Evolutionary conservation across 257 asterid species (phyloP), one percentile per base, ranked within the genome.

Genomic region (Dorcoceras hygrometricum): DNA sequence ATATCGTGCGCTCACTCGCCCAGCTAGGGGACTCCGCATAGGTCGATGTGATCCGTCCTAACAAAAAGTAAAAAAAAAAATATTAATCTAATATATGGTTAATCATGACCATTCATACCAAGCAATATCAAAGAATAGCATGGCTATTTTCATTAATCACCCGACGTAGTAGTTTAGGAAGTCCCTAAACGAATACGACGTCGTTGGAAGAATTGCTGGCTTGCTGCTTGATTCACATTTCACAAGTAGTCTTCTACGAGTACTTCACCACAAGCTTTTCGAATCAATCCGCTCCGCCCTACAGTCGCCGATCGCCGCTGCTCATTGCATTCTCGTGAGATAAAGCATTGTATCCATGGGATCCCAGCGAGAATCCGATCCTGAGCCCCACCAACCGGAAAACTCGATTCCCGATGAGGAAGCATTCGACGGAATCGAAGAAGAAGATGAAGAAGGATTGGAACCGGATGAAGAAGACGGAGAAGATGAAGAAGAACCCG

Each of bases 361-460:
- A 50, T 36, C 78, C 54, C 56, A 31, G 2, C 60, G 73, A 18
- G 73, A 66, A 14, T 59, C 81, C 39, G 76, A 62, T 69, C 69
- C 73, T 57, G 57, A 59, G 32, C 18, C 68, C 27, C 57, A 39
- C 73, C 63, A 26, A 20, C 51, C 78, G 27, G 28, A 31, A 23
- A 10, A 36, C 50, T 48, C 64, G 29, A 64, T 59, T 23, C 74
- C 78, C 24, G 73, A 57, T 62, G 53, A 56, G 11, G 83, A 70
- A 43, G 69, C 79, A 56, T 62, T 31, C n/a, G 84, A 77, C 9
- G 80, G 73, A 71, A 60, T 59, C 8, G 88, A 78, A 0, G 78
- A 65, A 3, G 89, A 86, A 1, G 84, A 77, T 6, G 57, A 54
- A 1, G 84, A 81, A 23, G 70, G 48, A 1, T 83, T 56, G 3